Evolutionary conservation across 2,329 filamentous ascomycete genomes (phyloP), one percentile per base, ranked within the genome.

Genomic region (Fusarium anguioides): DNA sequence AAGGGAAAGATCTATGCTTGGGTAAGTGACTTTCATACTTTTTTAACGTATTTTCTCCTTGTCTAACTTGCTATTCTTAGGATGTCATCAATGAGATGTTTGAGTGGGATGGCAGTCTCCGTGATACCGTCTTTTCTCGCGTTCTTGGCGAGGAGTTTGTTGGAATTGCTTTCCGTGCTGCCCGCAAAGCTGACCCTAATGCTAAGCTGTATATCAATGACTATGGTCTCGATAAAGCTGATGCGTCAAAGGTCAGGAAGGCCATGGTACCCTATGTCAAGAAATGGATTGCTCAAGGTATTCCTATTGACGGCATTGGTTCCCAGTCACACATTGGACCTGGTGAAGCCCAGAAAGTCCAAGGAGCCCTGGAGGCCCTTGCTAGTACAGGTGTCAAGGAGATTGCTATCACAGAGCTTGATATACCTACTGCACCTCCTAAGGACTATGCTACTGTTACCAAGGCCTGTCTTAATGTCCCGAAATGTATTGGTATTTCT

Each of bases 141-240:
- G 86, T 92, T 5, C 83, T 93, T 9, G 90, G 90, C 52, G 89
- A 92, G 78, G 84, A 86, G 75, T 93, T 90, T 72, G 86, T 93
- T 53, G 81, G 82, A 33, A 89, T 91, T 71, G 90, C 90, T 35
- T 93, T 93, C 79, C 82, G 86, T 45, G 86, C 90, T 8, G 91
- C 91, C 21, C 84, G 86, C 50, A 82, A 82, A 11, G 90, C 88
- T 65, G 91, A 93, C 75, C 89, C 90, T 6, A 73, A 78, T 59
- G 89, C 88, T 6, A 90, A 89, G 79, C 82, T 93, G 39, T 94
- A 91, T 81, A 91, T 93, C 79, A 94, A 93, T 78, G 90, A 93
- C 76, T 87, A 84, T 79, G 91, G 90, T 79, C 84, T 91, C 50
- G 89, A 91, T 79, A 81, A 77, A 47, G 83, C 87, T 23, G 82